Conservation (phyloP, 495 filamentous ascomycete species). For the Friedmanniomyces endolithicus region DNA sequence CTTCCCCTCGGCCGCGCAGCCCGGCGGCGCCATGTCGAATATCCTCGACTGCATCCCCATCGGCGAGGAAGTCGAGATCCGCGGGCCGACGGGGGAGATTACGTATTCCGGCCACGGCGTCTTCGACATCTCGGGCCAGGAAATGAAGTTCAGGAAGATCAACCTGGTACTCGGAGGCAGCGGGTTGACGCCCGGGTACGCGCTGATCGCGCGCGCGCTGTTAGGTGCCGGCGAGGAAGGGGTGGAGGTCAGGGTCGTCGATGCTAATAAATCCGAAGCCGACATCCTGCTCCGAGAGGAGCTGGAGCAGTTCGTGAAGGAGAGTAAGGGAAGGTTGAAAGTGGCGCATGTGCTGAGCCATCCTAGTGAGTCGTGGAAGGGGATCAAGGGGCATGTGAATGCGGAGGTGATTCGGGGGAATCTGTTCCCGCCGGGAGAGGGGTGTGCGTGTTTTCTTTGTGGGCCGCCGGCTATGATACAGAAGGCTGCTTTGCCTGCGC, state of each 20-base stretch:
- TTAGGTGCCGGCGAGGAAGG: slow-evolving; percentile 11
- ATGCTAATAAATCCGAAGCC: slow-evolving; percentile 33
- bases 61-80: slow-evolving; percentile 23
- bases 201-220: slow-evolving; percentile 26
- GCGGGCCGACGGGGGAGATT: slow-evolving; percentile 22
- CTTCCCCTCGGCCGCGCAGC: slow-evolving; percentile 21
- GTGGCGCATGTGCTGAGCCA: slow-evolving; percentile 30
- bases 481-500: slow-evolving; percentile 27
- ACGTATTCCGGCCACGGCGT: slow-evolving; percentile 18
- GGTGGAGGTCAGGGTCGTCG: slow-evolving; percentile 25
- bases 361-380: slow-evolving; percentile 26
- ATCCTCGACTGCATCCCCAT: slow-evolving; percentile 24
- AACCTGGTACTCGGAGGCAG: slow-evolving; percentile 17
- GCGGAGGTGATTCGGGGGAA: slow-evolving; percentile 23
- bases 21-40: slow-evolving; percentile 24
- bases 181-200: slow-evolving; percentile 29
- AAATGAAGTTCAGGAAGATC: slow-evolving; percentile 18
- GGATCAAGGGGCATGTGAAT: slow-evolving; percentile 26
- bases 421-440: slow-evolving; percentile 25
- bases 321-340: slow-evolving; percentile 24
- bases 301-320: slow-evolving; percentile 21
- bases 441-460: slow-evolving; percentile 24
- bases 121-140: slow-evolving; percentile 18
- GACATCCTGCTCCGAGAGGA: slow-evolving; percentile 29
- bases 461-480: slow-evolving; percentile 32